These are phyloP conservation scores for Neoboletus subvelutipes DNA, from an alignment of 768 basidiomycete species.

Conservation along the genomic window DNA sequence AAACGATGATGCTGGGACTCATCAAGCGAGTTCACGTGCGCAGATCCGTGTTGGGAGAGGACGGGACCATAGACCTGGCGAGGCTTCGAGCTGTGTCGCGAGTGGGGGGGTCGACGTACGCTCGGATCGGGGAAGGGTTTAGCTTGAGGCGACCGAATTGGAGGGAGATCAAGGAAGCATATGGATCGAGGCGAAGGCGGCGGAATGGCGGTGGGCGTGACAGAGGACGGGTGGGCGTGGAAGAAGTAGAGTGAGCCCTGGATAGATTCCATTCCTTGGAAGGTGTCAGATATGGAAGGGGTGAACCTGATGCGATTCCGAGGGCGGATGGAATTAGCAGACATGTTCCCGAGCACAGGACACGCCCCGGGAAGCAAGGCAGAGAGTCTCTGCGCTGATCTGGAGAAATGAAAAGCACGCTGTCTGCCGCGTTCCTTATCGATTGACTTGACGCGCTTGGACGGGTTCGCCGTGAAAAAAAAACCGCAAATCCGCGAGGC, in stretches of 20 bases:
- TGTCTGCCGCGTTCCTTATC: constrained; percentile 24
- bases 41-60: constrained; percentile 46
- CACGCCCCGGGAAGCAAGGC: constrained; percentile 23
- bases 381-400: constrained; percentile 24
- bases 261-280: constrained; percentile 23
- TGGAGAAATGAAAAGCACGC: constrained; percentile 33
- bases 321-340: constrained; percentile 19
- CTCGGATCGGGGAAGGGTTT: constrained; percentile 46
- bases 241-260: constrained; percentile 9
- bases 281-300: constrained; percentile 14
- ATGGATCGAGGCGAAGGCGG: constrained; percentile 2
- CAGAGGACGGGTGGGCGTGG: constrained; percentile 8
- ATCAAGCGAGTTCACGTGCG: constrained; percentile 55
- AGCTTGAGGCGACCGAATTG: constrained; percentile 43
- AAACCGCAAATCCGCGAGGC: constrained; percentile 27
- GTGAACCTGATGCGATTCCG: constrained; percentile 16
- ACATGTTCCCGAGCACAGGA: constrained; percentile 19
- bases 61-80: constrained; percentile 42
- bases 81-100: constrained; percentile 52
- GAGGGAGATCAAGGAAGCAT: constrained; percentile 27
- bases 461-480: constrained; percentile 6
- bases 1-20: constrained; percentile 51
- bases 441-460: constrained; percentile 18
- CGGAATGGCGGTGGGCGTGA: constrained; percentile 8
- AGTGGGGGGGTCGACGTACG: constrained; percentile 50